Evolutionary conservation across 441 rosid species (phyloP), one percentile per base, ranked within the genome.

Genomic region (Gossypium davidsonii): DNA sequence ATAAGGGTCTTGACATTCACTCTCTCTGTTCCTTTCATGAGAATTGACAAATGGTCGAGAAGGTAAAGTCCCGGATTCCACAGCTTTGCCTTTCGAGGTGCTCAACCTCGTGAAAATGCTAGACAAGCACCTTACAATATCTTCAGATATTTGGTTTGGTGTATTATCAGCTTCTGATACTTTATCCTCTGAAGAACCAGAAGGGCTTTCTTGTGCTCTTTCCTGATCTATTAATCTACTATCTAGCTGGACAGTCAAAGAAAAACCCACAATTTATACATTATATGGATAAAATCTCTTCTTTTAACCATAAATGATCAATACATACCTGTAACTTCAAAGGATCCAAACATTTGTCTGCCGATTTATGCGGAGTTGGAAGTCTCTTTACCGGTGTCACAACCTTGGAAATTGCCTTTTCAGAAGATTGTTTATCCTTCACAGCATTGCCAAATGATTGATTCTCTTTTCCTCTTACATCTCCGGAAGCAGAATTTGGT

Each of bases 81-180:
- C 56, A 25, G 58, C 73, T 81, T 75, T 84, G 15, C 84, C 90
- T 79, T 90, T 92, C 10, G 77, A 82, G 21, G 85, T 81, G 78
- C 84, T 85, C 73, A 89, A 80, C 81, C 92, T 88, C 39, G 69
- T 20, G 73, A 92, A 80, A 76, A 90, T 88, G 78, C 83, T 82
- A 39, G 76, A 83, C 78, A 89, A 69, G 66, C 93, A 89, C 83
- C 78, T 79, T 66, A 87, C 72, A 39, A 84, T 79, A 72, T 92
- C 90, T 86, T 89, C 94, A 4, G 93, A 88, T 70, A 89, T 77
- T 77, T 79, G 85, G 75, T 92, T 90, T n/a, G 93, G 90, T 57
- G 76, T 28, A 62, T 72, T 78, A 70, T 82, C 84, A 74, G 73
- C 72, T 61, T 79, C 84, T 15, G 79, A 26, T 67, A 68, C 77